Conservation (phyloP, 2,329 filamentous ascomycete genomes). For the Xylariaceae sp. region DNA sequence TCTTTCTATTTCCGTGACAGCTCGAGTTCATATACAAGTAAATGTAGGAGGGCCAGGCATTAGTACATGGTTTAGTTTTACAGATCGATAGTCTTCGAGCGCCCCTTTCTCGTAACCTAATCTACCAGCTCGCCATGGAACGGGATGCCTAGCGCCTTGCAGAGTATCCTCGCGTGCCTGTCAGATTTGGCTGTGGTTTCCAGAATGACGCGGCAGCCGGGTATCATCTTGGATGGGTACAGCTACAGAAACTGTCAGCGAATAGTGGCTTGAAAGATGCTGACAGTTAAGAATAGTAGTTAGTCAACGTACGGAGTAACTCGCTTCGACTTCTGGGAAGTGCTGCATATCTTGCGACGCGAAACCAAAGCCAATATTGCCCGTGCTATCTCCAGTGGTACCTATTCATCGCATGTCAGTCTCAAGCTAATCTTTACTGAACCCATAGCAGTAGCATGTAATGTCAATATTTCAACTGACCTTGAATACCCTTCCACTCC, state of each 20-base stretch:
- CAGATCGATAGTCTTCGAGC: background rate
- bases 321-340: conserved; percentile 94
- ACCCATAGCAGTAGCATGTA: background rate
- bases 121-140: conserved; percentile 76
- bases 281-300: background rate
- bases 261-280: background rate
- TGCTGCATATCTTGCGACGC: conserved; percentile 74
- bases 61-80: conserved; percentile 1
- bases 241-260: conserved; percentile 48
- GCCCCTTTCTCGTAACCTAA: conserved; percentile 18
- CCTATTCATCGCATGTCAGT: conserved; percentile 34
- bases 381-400: conserved; percentile 81
- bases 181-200: conserved; percentile 87
- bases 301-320: conserved; percentile 78
- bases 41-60: conserved; percentile 1
- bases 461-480: conserved; percentile 36
- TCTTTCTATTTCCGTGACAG: conserved; percentile 17
- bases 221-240: conserved; percentile 74
- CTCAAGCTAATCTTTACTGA: background rate
- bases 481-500: conserved; percentile 79
- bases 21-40: conserved; percentile 18
- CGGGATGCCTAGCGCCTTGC: conserved; percentile 75
- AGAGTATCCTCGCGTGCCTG: conserved; percentile 79
- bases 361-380: conserved; percentile 86
- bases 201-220: conserved; percentile 81